These are phyloP conservation scores for Phaeomoniella chlamydospora DNA, from an alignment of 2,329 filamentous ascomycete species.

Conservation along the genomic window DNA sequence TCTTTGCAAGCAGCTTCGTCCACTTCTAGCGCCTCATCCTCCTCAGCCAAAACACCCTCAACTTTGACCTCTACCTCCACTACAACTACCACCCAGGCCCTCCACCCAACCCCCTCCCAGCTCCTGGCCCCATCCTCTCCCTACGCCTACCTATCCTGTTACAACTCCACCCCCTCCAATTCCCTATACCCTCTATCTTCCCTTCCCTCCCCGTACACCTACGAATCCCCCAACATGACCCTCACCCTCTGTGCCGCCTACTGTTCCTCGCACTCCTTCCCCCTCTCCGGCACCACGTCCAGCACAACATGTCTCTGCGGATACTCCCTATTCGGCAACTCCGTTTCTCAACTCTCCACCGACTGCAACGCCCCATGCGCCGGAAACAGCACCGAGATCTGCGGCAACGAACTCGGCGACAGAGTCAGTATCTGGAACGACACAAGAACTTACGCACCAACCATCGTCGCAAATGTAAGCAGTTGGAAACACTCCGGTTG, in stretches of 20 bases:
- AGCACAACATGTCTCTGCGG: not conserved
- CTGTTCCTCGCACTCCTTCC: not conserved
- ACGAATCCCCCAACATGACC: too few relatives aligned
- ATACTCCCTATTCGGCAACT: not conserved
- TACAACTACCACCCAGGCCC: not conserved
- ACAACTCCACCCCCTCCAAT: not conserved
- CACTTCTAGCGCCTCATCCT: not conserved
- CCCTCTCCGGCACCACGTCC: not conserved
- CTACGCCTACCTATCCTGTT: not conserved
- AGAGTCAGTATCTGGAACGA: constrained; percentile 24
- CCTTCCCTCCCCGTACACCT: not conserved
- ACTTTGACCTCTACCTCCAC: not conserved
- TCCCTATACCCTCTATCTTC: not conserved
- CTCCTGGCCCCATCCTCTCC: not conserved
- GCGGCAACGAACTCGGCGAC: constrained; percentile 32
- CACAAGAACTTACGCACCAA: constrained; percentile 1
- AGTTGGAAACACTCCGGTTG: too few relatives aligned
- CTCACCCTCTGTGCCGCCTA: not conserved
- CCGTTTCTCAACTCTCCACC: not conserved
- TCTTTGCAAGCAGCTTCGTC: not conserved
- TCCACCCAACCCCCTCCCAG: not conserved
- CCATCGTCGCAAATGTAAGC: constrained; percentile 2
- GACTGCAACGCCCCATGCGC: constrained; percentile 28
- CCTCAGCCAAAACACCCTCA: not conserved
- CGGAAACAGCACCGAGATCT: constrained; percentile 21